Evolutionary conservation across 2,329 filamentous ascomycete species (phyloP).

Genomic region (Xylaria sp.): DNA sequence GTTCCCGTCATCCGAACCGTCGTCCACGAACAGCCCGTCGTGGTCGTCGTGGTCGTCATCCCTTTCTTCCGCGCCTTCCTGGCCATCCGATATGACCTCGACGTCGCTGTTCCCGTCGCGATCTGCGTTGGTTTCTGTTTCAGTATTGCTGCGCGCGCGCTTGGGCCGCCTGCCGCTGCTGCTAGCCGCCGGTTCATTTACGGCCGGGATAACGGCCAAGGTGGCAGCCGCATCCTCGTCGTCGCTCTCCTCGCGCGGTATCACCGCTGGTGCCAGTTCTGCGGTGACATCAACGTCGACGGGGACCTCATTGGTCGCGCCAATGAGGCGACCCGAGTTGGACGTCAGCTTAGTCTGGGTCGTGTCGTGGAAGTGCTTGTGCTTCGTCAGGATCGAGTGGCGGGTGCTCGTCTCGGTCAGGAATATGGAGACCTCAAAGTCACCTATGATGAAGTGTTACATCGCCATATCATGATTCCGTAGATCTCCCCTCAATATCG

Average conservation of each 20-base stretch:
- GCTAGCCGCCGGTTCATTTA: slow-evolving; percentile 33
- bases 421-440: slow-evolving; percentile 95
- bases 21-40: slow-evolving; percentile 36
- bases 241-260: slow-evolving; percentile 62
- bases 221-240: slow-evolving; percentile 57
- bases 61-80: slow-evolving; percentile 36
- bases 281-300: slow-evolving; percentile 51
- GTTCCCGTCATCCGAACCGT: slow-evolving; percentile 41
- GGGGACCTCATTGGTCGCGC: slow-evolving; percentile 56
- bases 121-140: slow-evolving; percentile 23
- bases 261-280: slow-evolving; percentile 38
- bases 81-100: slow-evolving; percentile 43
- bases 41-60: too few relatives aligned
- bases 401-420: slow-evolving; percentile 82
- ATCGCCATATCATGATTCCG: slow-evolving; percentile 20
- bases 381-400: slow-evolving; percentile 84
- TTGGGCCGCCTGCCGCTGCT: slow-evolving; percentile 34
- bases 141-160: slow-evolving; percentile 37
- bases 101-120: slow-evolving; percentile 33
- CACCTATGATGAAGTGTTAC: slow-evolving; percentile 63
- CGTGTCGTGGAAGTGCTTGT: slow-evolving; percentile 73
- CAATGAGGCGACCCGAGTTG: slow-evolving; percentile 65
- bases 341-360: slow-evolving; percentile 57
- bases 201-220: slow-evolving; percentile 58
- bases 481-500: slow-evolving; percentile 17